phyloP scores from a whole-genome alignment of 441 rosid species.

The Francoa sonchifolia region DNA sequence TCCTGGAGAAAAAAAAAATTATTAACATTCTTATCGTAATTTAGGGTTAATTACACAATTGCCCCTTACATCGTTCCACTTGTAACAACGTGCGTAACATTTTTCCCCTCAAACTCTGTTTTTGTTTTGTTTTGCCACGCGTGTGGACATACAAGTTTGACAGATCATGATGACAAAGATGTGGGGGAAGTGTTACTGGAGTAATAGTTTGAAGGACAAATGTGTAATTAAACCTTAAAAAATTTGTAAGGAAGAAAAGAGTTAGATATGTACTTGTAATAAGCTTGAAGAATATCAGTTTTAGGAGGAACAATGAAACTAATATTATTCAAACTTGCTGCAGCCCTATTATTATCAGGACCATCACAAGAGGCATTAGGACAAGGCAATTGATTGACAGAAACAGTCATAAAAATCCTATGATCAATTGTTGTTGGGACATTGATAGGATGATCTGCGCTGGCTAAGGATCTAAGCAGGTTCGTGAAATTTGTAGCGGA shows the following conservation, averaged over 20 bases:
- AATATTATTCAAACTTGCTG: slow-evolving; percentile 22
- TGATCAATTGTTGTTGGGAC: slow-evolving; percentile 3
- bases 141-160: too few relatives aligned
- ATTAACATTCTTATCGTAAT: not conserved
- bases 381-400: slow-evolving; percentile 6
- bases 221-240: not conserved
- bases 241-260: not conserved
- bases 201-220: not conserved
- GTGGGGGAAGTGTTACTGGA: too few relatives aligned
- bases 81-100: too few relatives aligned
- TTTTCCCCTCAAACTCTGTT: too few relatives aligned
- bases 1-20: slow-evolving; percentile 4
- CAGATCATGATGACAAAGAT: too few relatives aligned
- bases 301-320: slow-evolving; percentile 12
- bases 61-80: not conserved
- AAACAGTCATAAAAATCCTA: slow-evolving; percentile 8
- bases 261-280: slow-evolving; percentile 21
- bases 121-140: too few relatives aligned
- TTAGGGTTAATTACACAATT: not conserved
- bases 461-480: slow-evolving; percentile 7
- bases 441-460: slow-evolving; percentile 3
- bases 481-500: slow-evolving; percentile 11
- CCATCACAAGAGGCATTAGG: not conserved
- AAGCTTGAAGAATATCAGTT: slow-evolving; percentile 17
- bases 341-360: not conserved